Percentiles rank a stretch among this genome's conserved stretches.
phyloP scores from a whole-genome alignment of 73 alveolate genomes.

The Paramecium primaurelia region DNA sequence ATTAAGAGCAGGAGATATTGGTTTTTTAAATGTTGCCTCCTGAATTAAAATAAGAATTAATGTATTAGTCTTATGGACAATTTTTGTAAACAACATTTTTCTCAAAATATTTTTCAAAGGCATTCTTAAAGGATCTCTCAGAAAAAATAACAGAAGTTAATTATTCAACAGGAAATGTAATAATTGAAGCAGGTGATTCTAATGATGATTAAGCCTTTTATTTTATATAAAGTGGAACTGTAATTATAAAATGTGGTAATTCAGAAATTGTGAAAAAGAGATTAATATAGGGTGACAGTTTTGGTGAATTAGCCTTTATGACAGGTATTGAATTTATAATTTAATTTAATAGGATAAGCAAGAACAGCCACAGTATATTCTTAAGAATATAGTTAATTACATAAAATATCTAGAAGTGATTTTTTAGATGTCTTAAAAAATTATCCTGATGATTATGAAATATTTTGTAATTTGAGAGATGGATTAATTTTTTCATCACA shows the following conservation, averaged over 20 bases:
- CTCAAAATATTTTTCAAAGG: not conserved
- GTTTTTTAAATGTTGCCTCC: not conserved
- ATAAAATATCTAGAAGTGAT: slow-evolving; percentile 35
- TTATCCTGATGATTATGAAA: slow-evolving; percentile 53
- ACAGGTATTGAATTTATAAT: not conserved
- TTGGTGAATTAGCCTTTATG: slow-evolving; percentile 46
- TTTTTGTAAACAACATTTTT: not conserved
- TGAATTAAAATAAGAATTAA: slow-evolving; percentile 8
- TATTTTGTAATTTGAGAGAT: slow-evolving; percentile 38
- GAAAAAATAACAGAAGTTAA: not conserved
- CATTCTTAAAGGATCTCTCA: not conserved
- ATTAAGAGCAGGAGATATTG: not conserved
- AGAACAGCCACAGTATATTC: slow-evolving; percentile 52
- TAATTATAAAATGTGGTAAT: not conserved
- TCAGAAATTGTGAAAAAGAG: not conserved
- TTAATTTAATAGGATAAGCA: not conserved
- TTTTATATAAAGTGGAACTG: not conserved
- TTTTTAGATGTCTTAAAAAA: not conserved
- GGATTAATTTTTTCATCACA: not conserved
- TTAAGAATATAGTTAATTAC: not conserved
- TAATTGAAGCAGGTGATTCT: not conserved
- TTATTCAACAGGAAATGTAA: not conserved
- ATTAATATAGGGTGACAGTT: not conserved
- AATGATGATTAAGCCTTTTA: not conserved
- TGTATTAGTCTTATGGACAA: not conserved